Base-by-base conservation (phyloP, 257 asterid species). In the Craterostigma plantagineum region DNA sequence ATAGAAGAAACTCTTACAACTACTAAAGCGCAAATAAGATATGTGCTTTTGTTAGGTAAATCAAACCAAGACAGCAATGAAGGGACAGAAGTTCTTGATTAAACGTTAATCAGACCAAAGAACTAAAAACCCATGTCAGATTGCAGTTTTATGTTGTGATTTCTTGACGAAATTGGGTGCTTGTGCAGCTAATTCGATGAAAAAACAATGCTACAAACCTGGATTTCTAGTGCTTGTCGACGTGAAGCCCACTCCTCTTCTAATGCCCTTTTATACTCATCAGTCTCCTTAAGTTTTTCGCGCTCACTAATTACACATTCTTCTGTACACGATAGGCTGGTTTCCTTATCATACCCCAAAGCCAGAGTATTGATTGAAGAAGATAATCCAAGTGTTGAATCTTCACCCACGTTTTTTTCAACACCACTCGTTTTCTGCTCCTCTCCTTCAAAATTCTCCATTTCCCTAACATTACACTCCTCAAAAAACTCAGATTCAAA, bases 231-330 rank as follows among this genome's bases (percentile, higher is more conserved):
- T 0, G 65, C 79, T 58, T 59, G 57, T 57, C 71, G 67, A 47
- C 95, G 68, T 11, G 90, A 74, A 35, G 92, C 93, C 75, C 59
- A 58, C 59, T 87, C 98, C 70, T 74, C 86, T 68, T 75, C 92
- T 36, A 61, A 33, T 14, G 91, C 92, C 46, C 60, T 76, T 63
- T 69, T 76, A 60, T 76, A 87, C 54, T 74, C 95, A 41, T 77
- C 91, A 1, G 98, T 87, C 63, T 87, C 95, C 77, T 87, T 87
- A 14, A 63, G 68, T 58, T 64, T 76, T 54, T 87, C 98, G 27
- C 86, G 79, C 14, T 63, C 81, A 48, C 34, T 55, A 43, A 67
- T 55, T 16, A 79, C 40, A 46, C 57, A 56, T 60, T 44, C 43
- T 52, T 18, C 30, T 50, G 49, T 55, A 44, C 34, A 41, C 43